Percentiles rank a stretch among this genome's conserved stretches.
phyloP scores from a whole-genome alignment of 148 eudicot species.

The Fagopyrum esculentum region DNA sequence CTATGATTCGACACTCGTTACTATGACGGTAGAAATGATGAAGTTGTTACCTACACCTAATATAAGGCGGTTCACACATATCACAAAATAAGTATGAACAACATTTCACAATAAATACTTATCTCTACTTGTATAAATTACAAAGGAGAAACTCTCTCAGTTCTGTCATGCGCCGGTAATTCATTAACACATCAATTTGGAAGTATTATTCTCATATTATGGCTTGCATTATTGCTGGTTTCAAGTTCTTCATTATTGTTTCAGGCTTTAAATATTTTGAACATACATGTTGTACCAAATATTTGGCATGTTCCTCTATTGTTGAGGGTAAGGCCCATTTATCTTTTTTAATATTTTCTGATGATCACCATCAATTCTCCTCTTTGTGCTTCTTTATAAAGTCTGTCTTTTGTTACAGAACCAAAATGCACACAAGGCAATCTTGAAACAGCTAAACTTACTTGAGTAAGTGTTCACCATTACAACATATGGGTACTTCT shows the following conservation, averaged over 20 bases:
- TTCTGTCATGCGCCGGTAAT: constrained; percentile 97
- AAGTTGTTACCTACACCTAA: too few relatives aligned
- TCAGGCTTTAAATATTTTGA: constrained; percentile 80
- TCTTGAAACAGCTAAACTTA: constrained; percentile 62
- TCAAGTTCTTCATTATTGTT: constrained; percentile 8
- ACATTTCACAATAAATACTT: too few relatives aligned
- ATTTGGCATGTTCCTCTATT: constrained; percentile 96
- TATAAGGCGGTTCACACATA: too few relatives aligned
- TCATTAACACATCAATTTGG: constrained; percentile 6
- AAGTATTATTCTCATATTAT: neutral
- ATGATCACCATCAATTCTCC: neutral
- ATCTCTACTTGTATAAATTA: constrained; percentile 11
- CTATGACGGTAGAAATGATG: too few relatives aligned
- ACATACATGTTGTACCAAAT: constrained; percentile 91
- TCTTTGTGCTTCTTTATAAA: constrained; percentile 2
- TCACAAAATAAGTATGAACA: too few relatives aligned
- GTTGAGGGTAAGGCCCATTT: constrained; percentile 47
- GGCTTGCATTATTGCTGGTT: constrained; percentile 5
- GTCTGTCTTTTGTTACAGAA: constrained; percentile 37
- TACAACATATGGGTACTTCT: neutral
- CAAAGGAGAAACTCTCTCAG: constrained; percentile 87
- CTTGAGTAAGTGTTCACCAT: constrained; percentile 35
- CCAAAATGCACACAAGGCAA: constrained; percentile 77
- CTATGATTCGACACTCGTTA: too few relatives aligned
- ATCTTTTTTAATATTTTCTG: constrained; percentile 4